Evolutionary conservation across 2,329 filamentous ascomycete species (phyloP).

Genomic region (Sporothrix dimorphospora): DNA sequence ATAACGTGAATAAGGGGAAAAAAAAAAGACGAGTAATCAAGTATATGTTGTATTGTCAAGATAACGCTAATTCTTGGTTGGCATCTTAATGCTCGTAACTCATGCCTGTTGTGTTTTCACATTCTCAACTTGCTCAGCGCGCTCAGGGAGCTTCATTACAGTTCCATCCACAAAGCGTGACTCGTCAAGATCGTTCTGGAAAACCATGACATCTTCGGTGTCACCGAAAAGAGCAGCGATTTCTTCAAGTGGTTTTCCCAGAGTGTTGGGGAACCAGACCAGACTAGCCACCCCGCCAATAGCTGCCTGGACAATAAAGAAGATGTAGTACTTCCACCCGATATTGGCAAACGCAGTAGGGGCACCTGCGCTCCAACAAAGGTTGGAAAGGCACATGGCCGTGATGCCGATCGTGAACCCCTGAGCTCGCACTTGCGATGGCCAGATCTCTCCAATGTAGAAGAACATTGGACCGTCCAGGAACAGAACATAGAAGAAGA

Average conservation of each 20-base stretch:
- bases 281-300: neutral
- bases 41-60: too few relatives aligned
- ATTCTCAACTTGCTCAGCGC: neutral
- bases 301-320: neutral
- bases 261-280: constrained; percentile 1
- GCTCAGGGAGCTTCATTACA: neutral
- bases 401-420: constrained; percentile 1
- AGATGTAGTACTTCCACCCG: constrained; percentile 13
- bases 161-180: neutral
- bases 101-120: neutral
- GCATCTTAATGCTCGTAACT: too few relatives aligned
- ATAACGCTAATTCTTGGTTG: too few relatives aligned
- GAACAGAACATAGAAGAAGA: constrained; percentile 10
- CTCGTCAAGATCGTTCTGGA: neutral
- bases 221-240: constrained; percentile 14
- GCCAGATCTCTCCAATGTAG: constrained; percentile 19
- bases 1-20: too few relatives aligned
- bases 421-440: neutral
- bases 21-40: too few relatives aligned
- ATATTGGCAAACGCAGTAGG: constrained; percentile 3
- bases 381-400: neutral
- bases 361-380: neutral
- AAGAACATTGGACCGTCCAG: neutral
- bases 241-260: constrained; percentile 10
- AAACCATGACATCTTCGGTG: neutral